Evolutionary conservation across 805 yeast genomes (phyloP).

Genomic region (Candida andamanensis): DNA sequence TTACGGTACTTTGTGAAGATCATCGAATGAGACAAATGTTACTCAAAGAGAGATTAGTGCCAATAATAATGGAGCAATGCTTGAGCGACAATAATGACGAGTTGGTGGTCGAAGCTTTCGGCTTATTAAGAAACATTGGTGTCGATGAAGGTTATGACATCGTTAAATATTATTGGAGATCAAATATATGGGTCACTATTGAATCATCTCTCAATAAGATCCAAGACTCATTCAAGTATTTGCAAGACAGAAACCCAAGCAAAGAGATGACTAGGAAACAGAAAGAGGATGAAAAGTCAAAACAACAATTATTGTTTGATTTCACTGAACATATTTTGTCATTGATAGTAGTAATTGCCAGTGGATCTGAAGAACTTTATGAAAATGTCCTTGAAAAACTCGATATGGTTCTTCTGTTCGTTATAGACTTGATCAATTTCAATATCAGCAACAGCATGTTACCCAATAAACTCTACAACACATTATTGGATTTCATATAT

Average conservation of each 20-base stretch:
- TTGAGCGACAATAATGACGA: slow-evolving; percentile 67
- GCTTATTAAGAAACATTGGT: slow-evolving; percentile 72
- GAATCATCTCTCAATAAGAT: slow-evolving; percentile 49
- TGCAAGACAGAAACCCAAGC: slow-evolving; percentile 18
- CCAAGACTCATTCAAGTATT: slow-evolving; percentile 41
- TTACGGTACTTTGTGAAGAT: slow-evolving; percentile 69
- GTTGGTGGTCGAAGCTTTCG: slow-evolving; percentile 74
- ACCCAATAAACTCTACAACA: slow-evolving; percentile 43
- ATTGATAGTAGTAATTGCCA: slow-evolving; percentile 59
- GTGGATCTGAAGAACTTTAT: slow-evolving; percentile 50
- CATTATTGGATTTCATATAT: slow-evolving; percentile 53
- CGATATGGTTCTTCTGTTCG: slow-evolving; percentile 34
- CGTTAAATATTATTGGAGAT: slow-evolving; percentile 70
- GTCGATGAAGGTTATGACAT: slow-evolving; percentile 87
- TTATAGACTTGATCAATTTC: slow-evolving; percentile 31
- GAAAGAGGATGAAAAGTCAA: slow-evolving; percentile 33
- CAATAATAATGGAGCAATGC: slow-evolving; percentile 56
- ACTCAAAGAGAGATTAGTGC: slow-evolving; percentile 67
- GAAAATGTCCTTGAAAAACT: slow-evolving; percentile 43
- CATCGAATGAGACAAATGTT: slow-evolving; percentile 54
- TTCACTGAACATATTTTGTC: slow-evolving; percentile 71
- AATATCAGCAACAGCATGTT: slow-evolving; percentile 23
- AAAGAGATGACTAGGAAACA: slow-evolving; percentile 16
- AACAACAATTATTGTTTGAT: slow-evolving; percentile 51
- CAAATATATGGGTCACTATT: slow-evolving; percentile 65